Percentiles rank a stretch among this genome's conserved stretches.
Conservation (phyloP, 208 protist genomes). For the Willaertia magna region DNA sequence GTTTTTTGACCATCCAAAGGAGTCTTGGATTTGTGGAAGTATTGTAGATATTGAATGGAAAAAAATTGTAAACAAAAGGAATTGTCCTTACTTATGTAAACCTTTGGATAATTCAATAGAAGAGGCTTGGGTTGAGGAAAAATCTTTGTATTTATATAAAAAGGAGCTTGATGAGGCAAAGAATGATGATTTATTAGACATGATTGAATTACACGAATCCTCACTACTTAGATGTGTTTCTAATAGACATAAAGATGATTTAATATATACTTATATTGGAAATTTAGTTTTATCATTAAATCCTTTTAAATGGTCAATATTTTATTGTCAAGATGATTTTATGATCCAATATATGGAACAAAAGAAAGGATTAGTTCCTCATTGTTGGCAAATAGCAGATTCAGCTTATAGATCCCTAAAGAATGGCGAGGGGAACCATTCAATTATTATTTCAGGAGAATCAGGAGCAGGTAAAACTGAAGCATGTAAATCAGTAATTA, state of each 20-base stretch:
- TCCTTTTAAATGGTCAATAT: conserved; percentile 41
- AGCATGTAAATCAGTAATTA: conserved; percentile 26
- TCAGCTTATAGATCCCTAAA: conserved; percentile 30
- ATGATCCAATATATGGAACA: conserved; percentile 34
- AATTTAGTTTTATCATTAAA: conserved; percentile 37
- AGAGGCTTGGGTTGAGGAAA: background rate
- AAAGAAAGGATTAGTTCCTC: conserved; percentile 21
- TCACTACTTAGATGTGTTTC: conserved; percentile 31
- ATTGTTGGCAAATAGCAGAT: conserved; percentile 34
- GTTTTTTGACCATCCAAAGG: background rate
- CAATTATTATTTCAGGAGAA: conserved; percentile 34
- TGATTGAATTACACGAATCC: conserved; percentile 36
- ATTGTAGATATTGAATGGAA: background rate
- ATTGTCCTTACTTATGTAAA: background rate
- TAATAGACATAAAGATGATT: conserved; percentile 35
- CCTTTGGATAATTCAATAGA: background rate
- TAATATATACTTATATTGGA: conserved; percentile 42
- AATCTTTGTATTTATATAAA: background rate
- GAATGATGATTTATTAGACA: conserved; percentile 32
- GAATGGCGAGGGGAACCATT: conserved; percentile 21
- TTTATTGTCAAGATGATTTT: conserved; percentile 28
- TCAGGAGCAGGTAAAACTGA: conserved; percentile 36
- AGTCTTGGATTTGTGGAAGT: background rate
- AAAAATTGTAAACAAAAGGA: background rate
- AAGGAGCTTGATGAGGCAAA: background rate